phyloP scores from a whole-genome alignment of 805 yeast genomes.

The Priceomyces carsonii region DNA sequence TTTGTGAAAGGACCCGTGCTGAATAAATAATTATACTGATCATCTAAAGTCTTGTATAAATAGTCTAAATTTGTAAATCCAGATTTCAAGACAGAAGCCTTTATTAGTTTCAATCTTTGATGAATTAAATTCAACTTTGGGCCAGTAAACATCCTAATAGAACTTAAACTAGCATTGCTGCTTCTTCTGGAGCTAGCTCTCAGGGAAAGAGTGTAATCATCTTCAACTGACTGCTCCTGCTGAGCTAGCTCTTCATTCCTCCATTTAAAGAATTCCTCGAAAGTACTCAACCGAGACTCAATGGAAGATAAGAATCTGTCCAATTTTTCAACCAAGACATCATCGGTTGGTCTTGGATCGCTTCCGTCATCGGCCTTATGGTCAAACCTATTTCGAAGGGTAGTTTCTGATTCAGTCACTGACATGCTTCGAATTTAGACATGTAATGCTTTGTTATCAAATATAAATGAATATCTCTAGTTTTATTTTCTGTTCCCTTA shows the following conservation, averaged over 20 bases:
- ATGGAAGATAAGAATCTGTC: slow-evolving; percentile 43
- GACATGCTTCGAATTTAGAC: slow-evolving; percentile 1
- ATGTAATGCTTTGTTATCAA: no score
- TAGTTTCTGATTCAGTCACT: slow-evolving; percentile 1
- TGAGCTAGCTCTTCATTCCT: slow-evolving; percentile 15
- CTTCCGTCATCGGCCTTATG: neutral
- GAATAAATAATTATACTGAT: slow-evolving; percentile 40
- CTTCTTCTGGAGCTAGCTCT: slow-evolving; percentile 20
- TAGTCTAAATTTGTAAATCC: slow-evolving; percentile 41
- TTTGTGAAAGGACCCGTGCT: slow-evolving; percentile 11
- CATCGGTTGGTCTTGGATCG: slow-evolving; percentile 29
- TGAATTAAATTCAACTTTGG: slow-evolving; percentile 34
- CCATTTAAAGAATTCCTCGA: slow-evolving; percentile 40
- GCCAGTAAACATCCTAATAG: slow-evolving; percentile 32
- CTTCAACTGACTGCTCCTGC: neutral
- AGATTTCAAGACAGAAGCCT: slow-evolving; percentile 35
- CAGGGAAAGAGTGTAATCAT: slow-evolving; percentile 3
- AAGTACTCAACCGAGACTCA: slow-evolving; percentile 40
- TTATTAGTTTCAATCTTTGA: slow-evolving; percentile 34
- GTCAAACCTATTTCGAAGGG: slow-evolving; percentile 11
- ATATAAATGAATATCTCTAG: no score
- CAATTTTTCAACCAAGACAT: slow-evolving; percentile 38
- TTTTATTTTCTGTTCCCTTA: no score
- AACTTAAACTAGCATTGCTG: slow-evolving; percentile 28
- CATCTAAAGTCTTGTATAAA: slow-evolving; percentile 39